Evolutionary conservation across 495 filamentous ascomycete genomes (phyloP).

Genomic region (Symbiotaphrina buchneri): DNA sequence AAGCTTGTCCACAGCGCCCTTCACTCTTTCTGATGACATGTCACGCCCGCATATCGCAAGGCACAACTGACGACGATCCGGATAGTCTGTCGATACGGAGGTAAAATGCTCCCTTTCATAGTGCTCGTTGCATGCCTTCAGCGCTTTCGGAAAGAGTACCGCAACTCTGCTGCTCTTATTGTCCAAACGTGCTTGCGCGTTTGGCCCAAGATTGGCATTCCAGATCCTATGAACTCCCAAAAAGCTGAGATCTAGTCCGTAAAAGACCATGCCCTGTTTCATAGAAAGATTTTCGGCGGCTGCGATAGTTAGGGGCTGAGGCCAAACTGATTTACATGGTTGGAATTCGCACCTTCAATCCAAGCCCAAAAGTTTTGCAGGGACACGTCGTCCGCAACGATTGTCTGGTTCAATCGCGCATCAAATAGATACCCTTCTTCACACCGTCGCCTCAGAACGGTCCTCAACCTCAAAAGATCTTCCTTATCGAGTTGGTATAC

Average conservation of each 20-base stretch:
- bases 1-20: conserved; percentile 34
- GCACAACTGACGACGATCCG: conserved; percentile 56
- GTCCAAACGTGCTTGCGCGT: conserved; percentile 14
- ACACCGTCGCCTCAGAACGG: conserved; percentile 26
- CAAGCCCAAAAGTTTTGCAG: conserved; percentile 59
- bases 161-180: conserved; percentile 13
- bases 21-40: conserved; percentile 34
- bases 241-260: conserved; percentile 60
- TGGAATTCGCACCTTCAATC: conserved; percentile 33
- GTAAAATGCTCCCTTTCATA: conserved; percentile 23
- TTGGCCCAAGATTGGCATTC: conserved; percentile 46
- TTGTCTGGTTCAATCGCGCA: conserved; percentile 36
- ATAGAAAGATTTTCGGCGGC: too few relatives aligned
- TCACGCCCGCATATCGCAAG: conserved; percentile 59
- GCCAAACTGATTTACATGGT: too few relatives aligned
- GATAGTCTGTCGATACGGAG: conserved; percentile 33
- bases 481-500: background rate
- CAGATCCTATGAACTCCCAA: conserved; percentile 65
- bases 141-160: conserved; percentile 20
- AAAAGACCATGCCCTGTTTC: conserved; percentile 53
- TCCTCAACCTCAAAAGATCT: conserved; percentile 3
- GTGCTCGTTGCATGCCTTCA: conserved; percentile 24
- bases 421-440: conserved; percentile 65
- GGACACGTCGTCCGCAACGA: conserved; percentile 50
- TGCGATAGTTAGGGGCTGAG: too few relatives aligned